Conservation (phyloP, 2,329 filamentous ascomycete genomes). For the Penicillium hesseltinei region DNA sequence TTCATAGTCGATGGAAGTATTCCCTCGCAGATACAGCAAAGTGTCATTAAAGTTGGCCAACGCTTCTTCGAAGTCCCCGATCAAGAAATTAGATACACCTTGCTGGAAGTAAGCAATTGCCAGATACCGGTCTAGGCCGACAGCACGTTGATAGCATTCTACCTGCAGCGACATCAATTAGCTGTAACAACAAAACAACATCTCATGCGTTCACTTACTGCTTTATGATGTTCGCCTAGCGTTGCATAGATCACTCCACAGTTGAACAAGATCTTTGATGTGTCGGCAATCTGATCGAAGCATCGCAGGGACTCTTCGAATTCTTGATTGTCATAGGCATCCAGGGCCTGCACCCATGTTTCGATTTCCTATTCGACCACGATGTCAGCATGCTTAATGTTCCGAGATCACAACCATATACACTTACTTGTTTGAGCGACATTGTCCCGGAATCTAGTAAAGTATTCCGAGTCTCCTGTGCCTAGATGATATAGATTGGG, state of each 20-base stretch:
- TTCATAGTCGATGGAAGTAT: constrained; percentile 97
- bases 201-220: constrained; percentile 58
- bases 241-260: constrained; percentile 97
- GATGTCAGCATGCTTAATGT: constrained; percentile 8
- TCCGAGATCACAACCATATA: neutral
- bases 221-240: constrained; percentile 90
- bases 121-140: constrained; percentile 88
- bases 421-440: constrained; percentile 60
- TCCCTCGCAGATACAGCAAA: constrained; percentile 86
- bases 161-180: constrained; percentile 58
- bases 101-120: constrained; percentile 98
- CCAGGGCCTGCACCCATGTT: constrained; percentile 91
- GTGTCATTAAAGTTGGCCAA: constrained; percentile 99
- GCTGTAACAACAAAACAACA: neutral
- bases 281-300: constrained; percentile 87
- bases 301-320: constrained; percentile 83
- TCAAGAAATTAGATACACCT: constrained; percentile 94
- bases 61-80: constrained; percentile 96
- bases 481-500: constrained; percentile 1
- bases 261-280: constrained; percentile 98
- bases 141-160: constrained; percentile 89
- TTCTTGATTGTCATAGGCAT: constrained; percentile 93
- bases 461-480: neutral
- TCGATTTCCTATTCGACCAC: constrained; percentile 79
- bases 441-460: constrained; percentile 35